These are phyloP conservation scores for Fusarium nanum DNA, from an alignment of 2,329 filamentous ascomycete genomes.

Conservation along the genomic window DNA sequence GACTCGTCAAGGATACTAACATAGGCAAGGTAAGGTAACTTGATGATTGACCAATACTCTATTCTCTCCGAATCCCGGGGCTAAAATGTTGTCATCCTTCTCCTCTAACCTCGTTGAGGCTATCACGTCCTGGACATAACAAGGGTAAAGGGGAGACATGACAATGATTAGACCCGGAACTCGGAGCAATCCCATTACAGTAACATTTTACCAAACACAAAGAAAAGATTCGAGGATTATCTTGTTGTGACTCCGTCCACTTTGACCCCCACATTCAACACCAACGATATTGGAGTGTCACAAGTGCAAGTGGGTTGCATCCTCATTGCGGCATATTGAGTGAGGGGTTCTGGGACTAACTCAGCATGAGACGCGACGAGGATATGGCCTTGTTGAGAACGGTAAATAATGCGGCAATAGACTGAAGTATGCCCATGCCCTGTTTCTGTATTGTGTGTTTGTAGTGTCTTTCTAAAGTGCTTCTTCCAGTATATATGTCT, in stretches of 20 bases:
- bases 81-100: background rate
- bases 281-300: conserved; percentile 12
- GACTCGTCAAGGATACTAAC: conserved; percentile 2
- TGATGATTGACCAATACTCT: background rate
- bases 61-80: background rate
- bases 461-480: conserved; percentile 17
- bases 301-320: conserved; percentile 26
- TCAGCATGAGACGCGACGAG: background rate
- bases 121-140: background rate
- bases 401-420: conserved; percentile 11
- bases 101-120: background rate
- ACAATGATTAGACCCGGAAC: background rate
- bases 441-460: conserved; percentile 18
- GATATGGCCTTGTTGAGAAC: background rate
- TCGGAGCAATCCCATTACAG: background rate
- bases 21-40: background rate
- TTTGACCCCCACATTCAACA: conserved; percentile 24
- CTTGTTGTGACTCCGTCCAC: conserved; percentile 11
- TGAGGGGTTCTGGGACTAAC: background rate
- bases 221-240: conserved; percentile 7
- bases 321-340: conserved; percentile 1
- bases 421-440: conserved; percentile 8
- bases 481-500: conserved; percentile 13
- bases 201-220: background rate
- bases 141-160: background rate